phyloP scores from a whole-genome alignment of 768 basidiomycete species.

The Tricholoma terreum region DNA sequence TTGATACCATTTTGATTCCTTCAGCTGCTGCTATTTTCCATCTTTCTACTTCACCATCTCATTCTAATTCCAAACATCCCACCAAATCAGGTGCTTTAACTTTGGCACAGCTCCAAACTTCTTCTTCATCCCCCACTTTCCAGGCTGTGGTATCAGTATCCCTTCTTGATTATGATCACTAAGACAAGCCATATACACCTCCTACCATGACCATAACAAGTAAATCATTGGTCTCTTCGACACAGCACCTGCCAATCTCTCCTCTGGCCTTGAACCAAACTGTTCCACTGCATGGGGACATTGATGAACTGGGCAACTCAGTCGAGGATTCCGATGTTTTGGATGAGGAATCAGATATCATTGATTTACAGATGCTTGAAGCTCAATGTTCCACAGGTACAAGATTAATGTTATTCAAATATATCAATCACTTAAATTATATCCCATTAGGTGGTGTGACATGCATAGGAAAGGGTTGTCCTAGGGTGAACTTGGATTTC shows the following conservation, averaged over 20 bases:
- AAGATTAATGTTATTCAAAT: background rate
- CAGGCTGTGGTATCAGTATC: background rate
- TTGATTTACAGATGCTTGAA: conserved; percentile 3
- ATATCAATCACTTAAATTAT: background rate
- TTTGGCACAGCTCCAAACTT: conserved; percentile 1
- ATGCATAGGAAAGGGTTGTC: background rate
- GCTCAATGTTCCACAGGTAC: background rate
- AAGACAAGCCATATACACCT: background rate
- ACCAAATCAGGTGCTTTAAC: conserved; percentile 5
- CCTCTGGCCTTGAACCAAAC: background rate
- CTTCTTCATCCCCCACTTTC: background rate
- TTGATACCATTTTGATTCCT: conserved; percentile 7
- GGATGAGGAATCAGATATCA: background rate
- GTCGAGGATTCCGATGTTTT: background rate
- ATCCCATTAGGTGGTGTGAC: background rate
- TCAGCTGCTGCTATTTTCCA: conserved; percentile 11
- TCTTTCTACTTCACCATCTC: background rate
- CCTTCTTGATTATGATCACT: background rate
- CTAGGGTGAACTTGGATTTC: background rate
- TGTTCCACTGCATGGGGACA: background rate
- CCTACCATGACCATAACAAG: background rate
- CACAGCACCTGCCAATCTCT: background rate
- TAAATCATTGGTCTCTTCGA: background rate
- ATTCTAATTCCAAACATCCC: background rate
- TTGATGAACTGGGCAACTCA: background rate